Evolutionary conservation across 2,329 filamentous ascomycete genomes (phyloP).

Genomic region (Penicillium sp.): DNA sequence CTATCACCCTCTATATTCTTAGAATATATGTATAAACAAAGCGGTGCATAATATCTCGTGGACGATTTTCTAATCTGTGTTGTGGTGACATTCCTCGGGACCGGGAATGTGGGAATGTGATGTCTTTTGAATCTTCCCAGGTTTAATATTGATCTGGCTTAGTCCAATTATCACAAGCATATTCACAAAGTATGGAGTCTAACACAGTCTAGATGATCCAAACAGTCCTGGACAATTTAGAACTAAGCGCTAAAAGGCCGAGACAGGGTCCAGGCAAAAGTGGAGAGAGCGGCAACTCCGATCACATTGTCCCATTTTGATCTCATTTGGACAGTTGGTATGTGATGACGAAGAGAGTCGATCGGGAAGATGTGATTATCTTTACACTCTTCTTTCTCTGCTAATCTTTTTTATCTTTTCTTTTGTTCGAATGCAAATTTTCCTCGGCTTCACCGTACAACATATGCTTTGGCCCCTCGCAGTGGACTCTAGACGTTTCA

Average conservation of each 20-base stretch:
- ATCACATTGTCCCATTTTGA: background rate
- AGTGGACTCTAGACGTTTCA: slow-evolving; percentile 1
- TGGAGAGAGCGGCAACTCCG: background rate
- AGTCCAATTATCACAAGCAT: background rate
- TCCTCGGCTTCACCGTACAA: slow-evolving; percentile 2
- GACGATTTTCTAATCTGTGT: background rate
- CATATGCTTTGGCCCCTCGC: background rate
- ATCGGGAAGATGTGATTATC: background rate
- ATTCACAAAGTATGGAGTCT: too few species aligned
- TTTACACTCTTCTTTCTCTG: background rate
- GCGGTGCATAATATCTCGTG: background rate
- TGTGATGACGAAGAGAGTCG: background rate
- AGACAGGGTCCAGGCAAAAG: background rate
- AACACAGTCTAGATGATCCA: background rate
- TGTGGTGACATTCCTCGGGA: background rate
- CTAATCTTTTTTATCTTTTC: background rate
- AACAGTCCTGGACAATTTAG: background rate
- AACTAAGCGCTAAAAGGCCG: background rate
- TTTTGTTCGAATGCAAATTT: background rate
- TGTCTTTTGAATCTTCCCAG: background rate
- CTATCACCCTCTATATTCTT: background rate
- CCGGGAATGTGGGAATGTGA: background rate
- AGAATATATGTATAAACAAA: background rate
- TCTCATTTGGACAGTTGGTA: background rate
- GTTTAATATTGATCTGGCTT: background rate